Base-by-base conservation (phyloP, 306 rosid genomes). In the Citrullus mucosospermus region DNA sequence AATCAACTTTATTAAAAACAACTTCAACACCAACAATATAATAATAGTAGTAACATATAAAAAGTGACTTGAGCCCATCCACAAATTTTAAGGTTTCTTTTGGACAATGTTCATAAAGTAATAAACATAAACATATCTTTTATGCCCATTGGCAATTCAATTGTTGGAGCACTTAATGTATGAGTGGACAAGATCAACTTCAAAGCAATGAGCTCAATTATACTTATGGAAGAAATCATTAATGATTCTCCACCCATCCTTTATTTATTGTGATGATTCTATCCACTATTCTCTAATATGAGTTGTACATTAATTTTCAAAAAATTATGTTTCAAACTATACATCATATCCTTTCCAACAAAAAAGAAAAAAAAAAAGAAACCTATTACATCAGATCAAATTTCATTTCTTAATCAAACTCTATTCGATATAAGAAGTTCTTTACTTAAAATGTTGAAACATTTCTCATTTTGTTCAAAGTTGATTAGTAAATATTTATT, bases 141-240 rank as follows among this genome's bases (percentile, higher is more conserved):
- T 6, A 34, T 15, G 34, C 44, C 51, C 28, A 66, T 66, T 17
- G 20, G 25, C 28, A 46, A 25, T 44, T 44, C 20, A 48, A 6
- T 71, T 68, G 75, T 68, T 68, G 75, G 54, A 68, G 75, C 75
- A 72, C 77, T 48, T 72, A 16, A 50, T 72, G 41, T 25, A 72
- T 72, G 30, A 41, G 75, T 69, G 55, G 75, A 69, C n/a, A 69
- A 69, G 55, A 41, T 41, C 55, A 69, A 69, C 55, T 69, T 39
- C 34, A 69, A 41, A 69, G 75, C 75, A 68, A 68, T 68, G 51
- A 68, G 16, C 6, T 46, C 11, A 22, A 62, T 65, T 17, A 65
- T 63, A 38, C 14, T 36, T 65, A 48, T 70, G 76, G 13, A 43
- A 48, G 59, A 72, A 48, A 72, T 72, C 59, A 72, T 25, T 22